These are phyloP conservation scores for Amylostereum areolatum DNA, from an alignment of 1,284 basidiomycete species.

Conservation along the genomic window DNA sequence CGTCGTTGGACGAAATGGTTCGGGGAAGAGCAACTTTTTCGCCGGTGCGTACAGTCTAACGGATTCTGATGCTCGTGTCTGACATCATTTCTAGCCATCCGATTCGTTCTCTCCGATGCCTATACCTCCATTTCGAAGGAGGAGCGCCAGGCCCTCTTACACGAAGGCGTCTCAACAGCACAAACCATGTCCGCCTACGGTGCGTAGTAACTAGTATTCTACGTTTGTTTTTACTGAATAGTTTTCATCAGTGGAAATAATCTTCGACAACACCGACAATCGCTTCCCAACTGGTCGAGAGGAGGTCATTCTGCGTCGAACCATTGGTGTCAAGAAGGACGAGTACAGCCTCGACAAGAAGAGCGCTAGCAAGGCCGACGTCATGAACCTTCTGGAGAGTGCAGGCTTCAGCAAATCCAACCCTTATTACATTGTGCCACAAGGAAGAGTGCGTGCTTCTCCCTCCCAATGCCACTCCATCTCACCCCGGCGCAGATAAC, in stretches of 20 bases:
- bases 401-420: conserved; percentile 97
- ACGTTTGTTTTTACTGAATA: conserved; percentile 13
- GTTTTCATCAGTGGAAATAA: conserved; percentile 61
- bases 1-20: conserved; percentile 92
- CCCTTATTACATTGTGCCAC: conserved; percentile 98
- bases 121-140: conserved; percentile 95
- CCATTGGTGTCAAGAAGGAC: conserved; percentile 98
- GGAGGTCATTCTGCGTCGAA: conserved; percentile 82
- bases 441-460: conserved; percentile 75
- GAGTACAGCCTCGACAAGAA: conserved; percentile 98
- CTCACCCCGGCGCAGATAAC: conserved; percentile 64
- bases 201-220: conserved; percentile 25
- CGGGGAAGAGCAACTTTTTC: conserved; percentile 97
- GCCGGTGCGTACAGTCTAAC: conserved; percentile 47
- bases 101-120: conserved; percentile 96
- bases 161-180: conserved; percentile 86
- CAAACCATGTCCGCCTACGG: conserved; percentile 93
- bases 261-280: conserved; percentile 87
- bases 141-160: conserved; percentile 87
- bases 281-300: conserved; percentile 87
- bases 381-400: conserved; percentile 92
- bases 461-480: neutral
- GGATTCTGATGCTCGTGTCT: neutral
- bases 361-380: conserved; percentile 92
- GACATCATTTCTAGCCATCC: conserved; percentile 59